A percentile compares a stretch with the other conserved stretches of the same genome.
These are phyloP conservation scores for Akanthomyces lecanii DNA, from an alignment of 2,329 filamentous ascomycete genomes.

Conservation along the genomic window DNA sequence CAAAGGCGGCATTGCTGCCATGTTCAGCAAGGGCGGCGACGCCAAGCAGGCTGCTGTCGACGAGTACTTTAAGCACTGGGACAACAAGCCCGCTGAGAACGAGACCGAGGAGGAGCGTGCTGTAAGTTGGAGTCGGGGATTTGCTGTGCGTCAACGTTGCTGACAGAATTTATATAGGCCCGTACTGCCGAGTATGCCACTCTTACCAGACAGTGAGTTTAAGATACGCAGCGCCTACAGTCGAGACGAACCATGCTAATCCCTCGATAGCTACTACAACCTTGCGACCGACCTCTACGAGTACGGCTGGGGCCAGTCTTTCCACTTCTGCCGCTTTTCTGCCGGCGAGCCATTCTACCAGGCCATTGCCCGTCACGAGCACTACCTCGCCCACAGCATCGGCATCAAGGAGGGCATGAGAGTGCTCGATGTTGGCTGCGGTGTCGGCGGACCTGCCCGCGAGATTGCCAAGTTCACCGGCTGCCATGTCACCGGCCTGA, in stretches of 20 bases:
- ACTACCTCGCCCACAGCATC: slow-evolving; percentile 91
- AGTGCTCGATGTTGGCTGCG: slow-evolving; percentile 93
- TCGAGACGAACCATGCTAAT: slow-evolving; percentile 15
- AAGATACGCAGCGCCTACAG: neutral
- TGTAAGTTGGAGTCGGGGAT: slow-evolving; percentile 43
- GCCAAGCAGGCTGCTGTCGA: slow-evolving; percentile 80
- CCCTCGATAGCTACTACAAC: slow-evolving; percentile 74
- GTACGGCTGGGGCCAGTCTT: slow-evolving; percentile 92
- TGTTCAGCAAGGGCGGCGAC: slow-evolving; percentile 72
- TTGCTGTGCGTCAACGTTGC: slow-evolving; percentile 8
- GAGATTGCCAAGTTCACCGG: slow-evolving; percentile 97
- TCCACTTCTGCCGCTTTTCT: slow-evolving; percentile 96
- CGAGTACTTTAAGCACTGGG: slow-evolving; percentile 96
- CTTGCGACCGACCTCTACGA: slow-evolving; percentile 95
- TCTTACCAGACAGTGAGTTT: slow-evolving; percentile 78
- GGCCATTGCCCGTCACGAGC: slow-evolving; percentile 93
- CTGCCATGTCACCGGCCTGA: slow-evolving; percentile 82
- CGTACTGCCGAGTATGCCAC: slow-evolving; percentile 87
- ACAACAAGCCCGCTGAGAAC: slow-evolving; percentile 70
- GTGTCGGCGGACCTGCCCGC: slow-evolving; percentile 89
- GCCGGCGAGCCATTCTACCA: slow-evolving; percentile 82
- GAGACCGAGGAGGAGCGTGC: slow-evolving; percentile 83
- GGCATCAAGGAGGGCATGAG: slow-evolving; percentile 80
- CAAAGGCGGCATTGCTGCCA: slow-evolving; percentile 71
- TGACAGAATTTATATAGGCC: slow-evolving; percentile 44